phyloP scores from a whole-genome alignment of 495 filamentous ascomycete genomes.

The Neurospora pannonica region DNA sequence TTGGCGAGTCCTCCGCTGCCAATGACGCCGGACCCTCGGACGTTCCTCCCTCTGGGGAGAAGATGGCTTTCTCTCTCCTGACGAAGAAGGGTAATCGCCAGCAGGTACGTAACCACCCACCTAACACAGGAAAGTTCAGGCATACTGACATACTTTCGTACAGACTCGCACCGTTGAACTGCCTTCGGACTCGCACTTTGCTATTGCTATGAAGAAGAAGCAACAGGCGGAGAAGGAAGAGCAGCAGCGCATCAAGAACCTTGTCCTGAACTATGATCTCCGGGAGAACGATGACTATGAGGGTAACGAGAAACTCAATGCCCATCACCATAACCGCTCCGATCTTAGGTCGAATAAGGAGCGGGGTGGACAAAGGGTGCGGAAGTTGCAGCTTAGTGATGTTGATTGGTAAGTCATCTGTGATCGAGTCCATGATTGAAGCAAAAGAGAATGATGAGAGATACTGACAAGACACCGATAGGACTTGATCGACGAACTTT shows the following conservation, averaged over 20 bases:
- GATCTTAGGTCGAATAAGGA: conserved; percentile 62
- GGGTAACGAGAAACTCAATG: conserved; percentile 34
- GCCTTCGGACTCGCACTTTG: conserved; percentile 89
- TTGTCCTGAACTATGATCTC: conserved; percentile 93
- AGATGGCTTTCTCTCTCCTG: conserved; percentile 90
- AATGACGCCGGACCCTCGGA: conserved; percentile 18
- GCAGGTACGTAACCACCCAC: conserved; percentile 49
- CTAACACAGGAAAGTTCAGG: neutral
- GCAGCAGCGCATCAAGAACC: conserved; percentile 93
- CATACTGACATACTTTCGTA: neutral
- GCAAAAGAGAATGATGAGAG: neutral
- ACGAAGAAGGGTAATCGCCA: conserved; percentile 95
- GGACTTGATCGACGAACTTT: conserved; percentile 9
- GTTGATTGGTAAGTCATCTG: conserved; percentile 76
- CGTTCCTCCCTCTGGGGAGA: conserved; percentile 24
- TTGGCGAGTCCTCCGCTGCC: conserved; percentile 19
- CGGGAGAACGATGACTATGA: conserved; percentile 65
- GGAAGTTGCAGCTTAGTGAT: conserved; percentile 90
- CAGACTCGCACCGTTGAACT: conserved; percentile 91
- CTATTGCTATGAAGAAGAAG: conserved; percentile 88
- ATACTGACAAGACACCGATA: neutral
- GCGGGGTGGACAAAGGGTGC: conserved; percentile 69
- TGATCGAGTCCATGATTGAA: neutral
- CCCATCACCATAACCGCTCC: conserved; percentile 39
- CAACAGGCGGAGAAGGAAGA: conserved; percentile 92